Evolutionary conservation across 2,329 filamentous ascomycete genomes (phyloP), one percentile per base, ranked within the genome.

Genomic region (Diaporthe sp.): DNA sequence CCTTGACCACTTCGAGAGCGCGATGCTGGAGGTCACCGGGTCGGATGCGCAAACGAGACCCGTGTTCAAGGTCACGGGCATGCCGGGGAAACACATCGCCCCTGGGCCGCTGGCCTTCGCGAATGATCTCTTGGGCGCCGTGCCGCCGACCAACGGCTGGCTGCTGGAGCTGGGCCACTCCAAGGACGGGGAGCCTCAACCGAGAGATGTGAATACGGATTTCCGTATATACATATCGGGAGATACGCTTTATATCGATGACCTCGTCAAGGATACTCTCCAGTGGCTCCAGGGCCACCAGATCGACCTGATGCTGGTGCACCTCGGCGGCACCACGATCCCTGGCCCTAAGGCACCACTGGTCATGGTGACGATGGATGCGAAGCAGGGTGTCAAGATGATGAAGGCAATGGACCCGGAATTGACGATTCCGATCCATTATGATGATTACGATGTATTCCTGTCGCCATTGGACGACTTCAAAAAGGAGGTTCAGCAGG

Each of bases 321-420:
- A 94, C 77, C 83, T 94, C 0, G 92, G 92, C 28, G 92, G 91
- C 3, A 93, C 91, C 0, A 93, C 90, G 5, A 90, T 94, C 42
- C 92, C 92, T 0, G 86, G 88, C 0, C 90, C 91, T 0, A 85
- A 86, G 7, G 79, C 91, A 81, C 90, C 90, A 59, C 81, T 93
- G 76, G 75, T 93, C 34, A 93, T 93, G 91, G 89, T 93, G 3
- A 93, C 91, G 0, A 94, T 94, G 91, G 91, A 93, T 81, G 91
- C 88, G 31, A 85, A 88, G 79, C 89, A 93, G 81, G 91, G 91
- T 0, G 78, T 93, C 39, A 83, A 92, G 82, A 80, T 94, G 77
- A 88, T 94, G 81, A 83, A 86, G 78, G 78, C 93, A 74, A 87
- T 94, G 44, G 83, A 90, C 42, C 90, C 91, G 78, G 89, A 92